Conservation (phyloP, 1,284 basidiomycete species). For the Fomitopsis pinicola region DNA sequence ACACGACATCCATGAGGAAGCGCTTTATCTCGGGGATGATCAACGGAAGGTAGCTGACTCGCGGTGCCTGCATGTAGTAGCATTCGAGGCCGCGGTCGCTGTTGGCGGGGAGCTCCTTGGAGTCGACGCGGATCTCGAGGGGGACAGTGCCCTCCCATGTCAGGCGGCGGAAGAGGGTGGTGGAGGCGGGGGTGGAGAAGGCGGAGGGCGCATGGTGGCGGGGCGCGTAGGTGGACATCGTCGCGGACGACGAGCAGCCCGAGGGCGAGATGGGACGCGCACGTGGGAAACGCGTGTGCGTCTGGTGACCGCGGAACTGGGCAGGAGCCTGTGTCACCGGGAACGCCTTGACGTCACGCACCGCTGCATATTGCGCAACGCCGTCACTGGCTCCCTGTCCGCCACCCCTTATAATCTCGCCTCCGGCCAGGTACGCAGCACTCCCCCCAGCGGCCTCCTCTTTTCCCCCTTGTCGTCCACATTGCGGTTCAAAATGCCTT, state of each 20-base stretch:
- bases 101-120: slow-evolving; percentile 81
- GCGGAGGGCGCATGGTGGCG: slow-evolving; percentile 46
- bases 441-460: not conserved
- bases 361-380: not conserved
- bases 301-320: slow-evolving; percentile 1
- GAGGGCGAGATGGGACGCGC: slow-evolving; percentile 3
- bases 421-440: not conserved
- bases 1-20: slow-evolving; percentile 85
- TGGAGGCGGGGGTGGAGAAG: slow-evolving; percentile 51
- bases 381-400: not conserved
- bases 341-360: slow-evolving; percentile 2
- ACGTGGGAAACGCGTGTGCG: slow-evolving; percentile 7
- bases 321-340: not conserved
- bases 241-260: slow-evolving; percentile 6
- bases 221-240: slow-evolving; percentile 60
- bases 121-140: slow-evolving; percentile 78
- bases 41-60: slow-evolving; percentile 89
- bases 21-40: slow-evolving; percentile 81
- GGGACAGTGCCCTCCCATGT: slow-evolving; percentile 86
- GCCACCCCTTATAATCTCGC: not conserved
- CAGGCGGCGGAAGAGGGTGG: slow-evolving; percentile 74
- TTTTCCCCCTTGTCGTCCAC: not conserved
- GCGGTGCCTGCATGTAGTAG: slow-evolving; percentile 82
- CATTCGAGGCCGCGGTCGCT: slow-evolving; percentile 83
- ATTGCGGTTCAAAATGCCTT: slow-evolving; percentile 14